Base-by-base conservation (phyloP, 768 basidiomycete genomes). In the Pleurotus cornucopiae region DNA sequence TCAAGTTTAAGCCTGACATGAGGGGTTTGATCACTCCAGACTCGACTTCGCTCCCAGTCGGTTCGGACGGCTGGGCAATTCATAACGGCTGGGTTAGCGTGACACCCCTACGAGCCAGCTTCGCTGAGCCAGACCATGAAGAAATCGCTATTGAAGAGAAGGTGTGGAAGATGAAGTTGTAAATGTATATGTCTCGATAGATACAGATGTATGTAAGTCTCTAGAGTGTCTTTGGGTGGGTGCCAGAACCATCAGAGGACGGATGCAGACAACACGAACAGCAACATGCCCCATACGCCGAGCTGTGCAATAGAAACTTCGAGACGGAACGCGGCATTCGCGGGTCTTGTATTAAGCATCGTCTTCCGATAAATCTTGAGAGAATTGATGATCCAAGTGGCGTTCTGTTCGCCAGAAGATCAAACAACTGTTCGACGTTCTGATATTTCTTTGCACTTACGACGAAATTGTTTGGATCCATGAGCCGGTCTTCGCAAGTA, bases 41-140 rank as follows among this genome's bases (percentile, higher is more conserved):
- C 12, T 58, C 76, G 46, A 77, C 81, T 2, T 66, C 67, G 14
- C 70, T 94, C n/a, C 89, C 91, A 1, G 72, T 80, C 16, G 93
- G 91, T 2, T 84, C 89, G 7, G 94, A 97, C 68, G 84, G 81
- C 0, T 92, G 89, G 89, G 91, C 89, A 13, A 72, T 94, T 30
- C 72, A 76, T 56, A 76, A 83, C 57, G 89, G 86, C 4, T 82
- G 74, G 61, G 86, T 82, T 34, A 89, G 88, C 60, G 84, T 94
- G 2, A 92, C 91, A 20, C 90, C 92, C 3, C 69, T 94, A 54
- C 77, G 83, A 54, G 85, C 92, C 13, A 75, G 79, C 56, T 93
- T 91, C 64, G 89, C 81, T 6, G 89, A 92, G 65, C 82, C 85
- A 47, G 63, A 52, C 60, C 73, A 11, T 6, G 9, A 16, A 37